phyloP scores from a whole-genome alignment of 2,329 filamentous ascomycete genomes.

The Pestalotiopsis sp. region DNA sequence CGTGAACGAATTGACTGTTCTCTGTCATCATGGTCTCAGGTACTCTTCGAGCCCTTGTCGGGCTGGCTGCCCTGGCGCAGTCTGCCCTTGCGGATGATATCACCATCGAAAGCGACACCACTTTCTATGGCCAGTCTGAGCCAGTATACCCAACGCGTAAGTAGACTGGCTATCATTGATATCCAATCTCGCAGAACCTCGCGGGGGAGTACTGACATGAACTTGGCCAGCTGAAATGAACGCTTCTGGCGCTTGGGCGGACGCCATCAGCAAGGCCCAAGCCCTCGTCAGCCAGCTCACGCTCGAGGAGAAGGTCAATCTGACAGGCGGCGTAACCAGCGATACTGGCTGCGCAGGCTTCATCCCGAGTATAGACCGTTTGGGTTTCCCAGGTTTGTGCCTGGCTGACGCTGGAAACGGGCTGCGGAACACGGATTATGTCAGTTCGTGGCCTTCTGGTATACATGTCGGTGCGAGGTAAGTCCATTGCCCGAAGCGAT shows the following conservation, averaged over 20 bases:
- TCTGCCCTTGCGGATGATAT: background rate
- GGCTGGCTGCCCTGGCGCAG: background rate
- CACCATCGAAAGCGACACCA: constrained; percentile 17
- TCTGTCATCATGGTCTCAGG: background rate
- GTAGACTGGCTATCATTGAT: background rate
- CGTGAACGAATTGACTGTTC: background rate
- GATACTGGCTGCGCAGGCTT: constrained; percentile 20
- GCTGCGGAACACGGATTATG: constrained; percentile 19
- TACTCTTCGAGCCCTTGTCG: background rate
- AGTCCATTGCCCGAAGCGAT: background rate
- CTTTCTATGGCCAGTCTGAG: constrained; percentile 21
- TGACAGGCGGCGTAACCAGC: constrained; percentile 17
- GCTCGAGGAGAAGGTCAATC: constrained; percentile 58
- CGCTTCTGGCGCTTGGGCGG: constrained; percentile 46
- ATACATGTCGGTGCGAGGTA: constrained; percentile 21
- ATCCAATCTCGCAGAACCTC: background rate
- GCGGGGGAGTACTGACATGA: background rate
- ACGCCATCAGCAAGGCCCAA: constrained; percentile 62
- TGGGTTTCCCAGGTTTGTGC: constrained; percentile 21
- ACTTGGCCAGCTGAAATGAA: background rate
- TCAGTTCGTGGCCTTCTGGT: constrained; percentile 19
- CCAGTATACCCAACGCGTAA: constrained; percentile 22
- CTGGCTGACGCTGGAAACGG: constrained; percentile 20
- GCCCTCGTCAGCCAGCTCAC: constrained; percentile 67
- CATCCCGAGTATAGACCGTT: constrained; percentile 18